A percentile compares a stretch with the other conserved stretches of the same genome.
These are phyloP conservation scores for Plasmodium ovale DNA, from an alignment of 169 alveolate species.

Conservation along the genomic window DNA sequence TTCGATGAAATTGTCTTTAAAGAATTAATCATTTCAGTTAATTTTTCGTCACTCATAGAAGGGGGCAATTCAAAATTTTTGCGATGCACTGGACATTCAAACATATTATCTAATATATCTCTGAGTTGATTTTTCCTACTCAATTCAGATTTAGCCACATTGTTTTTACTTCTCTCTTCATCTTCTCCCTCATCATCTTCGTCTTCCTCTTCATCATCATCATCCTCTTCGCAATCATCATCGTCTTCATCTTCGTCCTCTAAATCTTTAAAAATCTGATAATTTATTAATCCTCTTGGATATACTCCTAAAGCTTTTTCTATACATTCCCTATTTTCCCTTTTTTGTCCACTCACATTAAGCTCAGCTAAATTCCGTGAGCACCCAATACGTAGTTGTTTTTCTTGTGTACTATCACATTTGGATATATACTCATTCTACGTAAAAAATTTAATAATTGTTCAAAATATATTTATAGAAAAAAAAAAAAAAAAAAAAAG, in stretches of 20 bases:
- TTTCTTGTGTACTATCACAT: background rate
- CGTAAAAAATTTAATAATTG: background rate
- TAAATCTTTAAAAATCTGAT: no score
- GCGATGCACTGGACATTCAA: background rate
- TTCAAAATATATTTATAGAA: no score
- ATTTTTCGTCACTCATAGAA: background rate
- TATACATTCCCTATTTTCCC: background rate
- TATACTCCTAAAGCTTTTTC: background rate
- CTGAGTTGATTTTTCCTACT: no score
- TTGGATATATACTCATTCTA: background rate
- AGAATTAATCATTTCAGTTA: background rate
- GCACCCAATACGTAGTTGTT: background rate
- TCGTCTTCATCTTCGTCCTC: no score
- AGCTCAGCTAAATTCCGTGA: background rate
- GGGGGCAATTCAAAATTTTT: background rate
- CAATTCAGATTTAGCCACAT: no score
- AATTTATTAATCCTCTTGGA: background rate
- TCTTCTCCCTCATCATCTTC: background rate
- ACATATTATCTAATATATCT: background rate
- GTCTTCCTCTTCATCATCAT: background rate
- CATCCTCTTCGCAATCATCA: no score
- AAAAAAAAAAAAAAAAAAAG: no score
- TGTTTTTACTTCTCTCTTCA: background rate
- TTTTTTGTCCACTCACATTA: background rate
- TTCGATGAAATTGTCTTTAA: background rate